Base-by-base conservation (phyloP, 2,329 filamentous ascomycete species). In the Dothistroma pini region DNA sequence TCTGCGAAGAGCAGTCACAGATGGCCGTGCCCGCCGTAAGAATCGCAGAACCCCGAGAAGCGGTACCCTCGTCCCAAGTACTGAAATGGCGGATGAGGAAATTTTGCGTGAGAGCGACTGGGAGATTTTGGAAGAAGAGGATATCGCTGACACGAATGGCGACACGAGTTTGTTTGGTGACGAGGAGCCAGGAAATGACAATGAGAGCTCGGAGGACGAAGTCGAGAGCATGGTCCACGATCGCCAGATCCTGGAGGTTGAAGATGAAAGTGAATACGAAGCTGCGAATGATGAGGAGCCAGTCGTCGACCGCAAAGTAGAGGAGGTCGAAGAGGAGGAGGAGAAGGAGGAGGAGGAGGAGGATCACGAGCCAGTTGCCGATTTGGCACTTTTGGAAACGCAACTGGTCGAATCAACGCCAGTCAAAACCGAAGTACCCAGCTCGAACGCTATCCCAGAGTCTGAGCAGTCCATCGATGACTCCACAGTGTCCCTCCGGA, bases 61-160 rank as follows among this genome's bases (percentile, higher is more conserved):
- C 11, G 25, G 19, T 2, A 31, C 21, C 14, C 12, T 54, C 2
- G 29, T 48, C 14, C 29, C 35, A 35, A 44, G 25, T 25, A 35
- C 34, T 22, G 57, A 59, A 52, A 35, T 34, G 16, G 48, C 29
- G 1, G 57, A 59, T 16, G 57, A 54, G 9, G 57, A 59, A 34
- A 21, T 59, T 1, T 16, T 52, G 16, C 49, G 34, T 31, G 49
- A 54, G 35, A 41, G 51, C 7, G 57, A 59, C n/a, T 59, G 55
- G 55, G 55, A 57, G n/a, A 47, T 57, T 7, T 14, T 54, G 14
- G 25, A 25, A 21, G 57, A 52, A 47, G 25, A 54, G 19, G 49
- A 53, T n/a, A 4, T 51, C 21, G 48, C 22, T 14, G 22, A 29
- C 14, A 31, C 21, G 29, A 31, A 51, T n/a, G 29, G 16, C 21